Conservation (phyloP, 1,284 basidiomycete genomes). For the Melampsora larici-populina region DNA sequence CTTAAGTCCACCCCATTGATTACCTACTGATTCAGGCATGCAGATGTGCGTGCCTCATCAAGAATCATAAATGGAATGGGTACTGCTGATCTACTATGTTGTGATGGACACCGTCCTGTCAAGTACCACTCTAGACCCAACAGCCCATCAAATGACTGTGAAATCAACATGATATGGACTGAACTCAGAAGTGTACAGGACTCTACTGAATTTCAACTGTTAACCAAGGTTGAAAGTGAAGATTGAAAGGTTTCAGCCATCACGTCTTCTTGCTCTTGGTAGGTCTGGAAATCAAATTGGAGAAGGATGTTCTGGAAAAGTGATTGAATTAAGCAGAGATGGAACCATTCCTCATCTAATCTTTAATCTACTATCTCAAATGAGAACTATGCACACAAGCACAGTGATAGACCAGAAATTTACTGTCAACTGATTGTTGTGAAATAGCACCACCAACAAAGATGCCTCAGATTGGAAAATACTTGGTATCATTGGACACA, state of each 20-base stretch:
- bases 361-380: conserved; percentile 10
- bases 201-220: not conserved
- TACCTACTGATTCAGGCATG: not conserved
- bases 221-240: not conserved
- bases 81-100: not conserved
- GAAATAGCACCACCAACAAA: no score
- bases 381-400: conserved; percentile 32
- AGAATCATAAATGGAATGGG: conserved; percentile 11
- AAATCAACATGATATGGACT: conserved; percentile 27
- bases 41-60: conserved; percentile 28
- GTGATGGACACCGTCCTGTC: conserved; percentile 27
- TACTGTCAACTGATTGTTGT: not conserved
- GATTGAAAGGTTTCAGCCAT: not conserved
- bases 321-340: conserved; percentile 27
- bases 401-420: not conserved
- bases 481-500: no score
- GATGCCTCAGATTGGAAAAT: no score
- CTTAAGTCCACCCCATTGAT: not conserved
- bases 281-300: not conserved
- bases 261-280: not conserved
- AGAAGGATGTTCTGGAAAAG: not conserved
- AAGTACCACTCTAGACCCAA: conserved; percentile 11
- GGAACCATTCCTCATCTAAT: conserved; percentile 40
- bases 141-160: not conserved
- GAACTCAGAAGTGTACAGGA: conserved; percentile 8